phyloP scores from a whole-genome alignment of 208 protist species.

The Trypanosoma lewisi region DNA sequence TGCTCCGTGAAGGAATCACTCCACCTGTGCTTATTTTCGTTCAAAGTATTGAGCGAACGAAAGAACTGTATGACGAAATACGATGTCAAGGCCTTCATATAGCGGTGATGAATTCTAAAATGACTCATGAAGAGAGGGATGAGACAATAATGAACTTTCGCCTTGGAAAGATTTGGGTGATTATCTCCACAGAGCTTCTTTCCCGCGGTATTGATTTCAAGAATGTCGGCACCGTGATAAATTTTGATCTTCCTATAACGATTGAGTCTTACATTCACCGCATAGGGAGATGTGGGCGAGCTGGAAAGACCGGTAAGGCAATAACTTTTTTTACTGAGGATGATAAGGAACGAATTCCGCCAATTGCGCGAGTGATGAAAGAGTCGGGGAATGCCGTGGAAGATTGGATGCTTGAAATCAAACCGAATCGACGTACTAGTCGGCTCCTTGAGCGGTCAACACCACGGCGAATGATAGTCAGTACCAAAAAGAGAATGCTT shows the following conservation, averaged over 20 bases:
- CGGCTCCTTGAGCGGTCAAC: constrained; percentile 67
- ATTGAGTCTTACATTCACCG: constrained; percentile 96
- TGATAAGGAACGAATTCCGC: constrained; percentile 87
- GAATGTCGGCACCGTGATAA: constrained; percentile 96
- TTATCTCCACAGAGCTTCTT: constrained; percentile 97
- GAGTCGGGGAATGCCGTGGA: constrained; percentile 92
- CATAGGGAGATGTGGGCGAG: constrained; percentile 92
- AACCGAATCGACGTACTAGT: constrained; percentile 50
- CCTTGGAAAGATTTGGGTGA: constrained; percentile 94
- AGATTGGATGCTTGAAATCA: constrained; percentile 95
- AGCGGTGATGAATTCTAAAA: constrained; percentile 89
- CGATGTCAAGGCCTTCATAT: constrained; percentile 82
- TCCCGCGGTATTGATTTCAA: constrained; percentile 98
- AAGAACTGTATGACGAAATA: constrained; percentile 96
- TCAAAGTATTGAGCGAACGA: constrained; percentile 96
- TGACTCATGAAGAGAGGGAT: constrained; percentile 90
- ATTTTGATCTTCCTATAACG: constrained; percentile 97
- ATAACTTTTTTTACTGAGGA: constrained; percentile 97
- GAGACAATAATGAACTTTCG: constrained; percentile 94
- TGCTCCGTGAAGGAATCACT: constrained; percentile 90
- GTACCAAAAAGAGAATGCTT: constrained; percentile 78
- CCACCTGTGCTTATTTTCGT: constrained; percentile 98
- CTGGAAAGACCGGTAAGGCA: constrained; percentile 84
- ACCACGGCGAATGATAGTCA: constrained; percentile 86
- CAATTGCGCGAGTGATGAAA: constrained; percentile 90